These are phyloP conservation scores for Hypoxylon sp. DNA, from an alignment of 2,329 filamentous ascomycete species.

Conservation along the genomic window DNA sequence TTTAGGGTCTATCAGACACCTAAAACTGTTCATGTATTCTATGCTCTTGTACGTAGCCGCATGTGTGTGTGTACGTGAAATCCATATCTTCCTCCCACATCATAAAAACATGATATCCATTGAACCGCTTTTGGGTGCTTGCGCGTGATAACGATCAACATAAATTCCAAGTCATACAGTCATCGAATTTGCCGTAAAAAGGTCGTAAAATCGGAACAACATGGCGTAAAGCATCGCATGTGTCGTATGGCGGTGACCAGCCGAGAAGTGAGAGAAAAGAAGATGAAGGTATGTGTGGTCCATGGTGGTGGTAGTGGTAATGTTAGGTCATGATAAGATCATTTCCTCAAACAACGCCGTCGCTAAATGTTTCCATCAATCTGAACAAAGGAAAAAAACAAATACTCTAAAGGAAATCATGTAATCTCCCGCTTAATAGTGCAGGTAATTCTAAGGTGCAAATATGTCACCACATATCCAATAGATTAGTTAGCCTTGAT, in stretches of 20 bases:
- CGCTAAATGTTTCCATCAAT: constrained; percentile 60
- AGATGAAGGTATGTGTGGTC: constrained; percentile 49
- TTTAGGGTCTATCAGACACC: constrained; percentile 35
- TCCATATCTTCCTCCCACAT: constrained; percentile 49
- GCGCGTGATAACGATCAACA: constrained; percentile 49
- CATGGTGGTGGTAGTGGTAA: constrained; percentile 46
- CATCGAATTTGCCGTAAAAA: constrained; percentile 54
- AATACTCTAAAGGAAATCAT: constrained; percentile 53
- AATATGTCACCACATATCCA: constrained; percentile 18
- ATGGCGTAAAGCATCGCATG: constrained; percentile 53
- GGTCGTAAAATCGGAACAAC: constrained; percentile 54
- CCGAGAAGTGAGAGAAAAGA: constrained; percentile 50
- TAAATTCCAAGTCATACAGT: constrained; percentile 56
- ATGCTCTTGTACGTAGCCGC: constrained; percentile 51
- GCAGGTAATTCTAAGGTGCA: constrained; percentile 25
- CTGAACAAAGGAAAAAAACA: constrained; percentile 53
- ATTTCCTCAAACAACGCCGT: constrained; percentile 60
- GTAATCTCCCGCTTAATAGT: constrained; percentile 43
- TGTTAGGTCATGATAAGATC: constrained; percentile 55
- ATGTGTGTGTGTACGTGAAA: constrained; percentile 45
- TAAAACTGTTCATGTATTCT: constrained; percentile 45
- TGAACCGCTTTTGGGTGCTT: constrained; percentile 53
- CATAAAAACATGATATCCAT: constrained; percentile 53
- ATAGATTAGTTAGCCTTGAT: constrained; percentile 85
- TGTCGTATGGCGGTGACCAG: constrained; percentile 53